These are phyloP conservation scores for Candida chauliodis DNA, from an alignment of 805 yeast genomes.

Conservation along the genomic window DNA sequence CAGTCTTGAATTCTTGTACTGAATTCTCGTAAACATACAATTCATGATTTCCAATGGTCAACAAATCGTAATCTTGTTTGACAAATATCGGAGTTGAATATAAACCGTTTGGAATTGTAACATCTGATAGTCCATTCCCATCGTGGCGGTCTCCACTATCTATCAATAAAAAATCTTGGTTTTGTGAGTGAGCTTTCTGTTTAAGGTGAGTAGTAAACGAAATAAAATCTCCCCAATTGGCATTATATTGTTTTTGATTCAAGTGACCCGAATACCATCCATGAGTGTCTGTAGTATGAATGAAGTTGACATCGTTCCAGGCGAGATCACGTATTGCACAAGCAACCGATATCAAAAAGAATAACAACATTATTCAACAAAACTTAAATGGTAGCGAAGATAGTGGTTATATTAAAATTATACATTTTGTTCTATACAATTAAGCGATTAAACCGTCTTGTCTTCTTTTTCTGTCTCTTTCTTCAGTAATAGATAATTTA, in stretches of 20 bases:
- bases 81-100: constrained; percentile 61
- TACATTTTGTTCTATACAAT: neutral
- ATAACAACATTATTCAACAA: constrained; percentile 2
- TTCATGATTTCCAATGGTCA: constrained; percentile 91
- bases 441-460: constrained; percentile 26
- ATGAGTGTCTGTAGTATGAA: constrained; percentile 96
- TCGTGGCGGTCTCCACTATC: constrained; percentile 95
- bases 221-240: constrained; percentile 90
- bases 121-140: constrained; percentile 88
- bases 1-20: constrained; percentile 56
- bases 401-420: neutral
- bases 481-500: constrained; percentile 40
- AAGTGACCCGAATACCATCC: constrained; percentile 94
- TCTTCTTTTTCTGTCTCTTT: constrained; percentile 45
- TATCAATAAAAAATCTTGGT: constrained; percentile 65
- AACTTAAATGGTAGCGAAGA: neutral
- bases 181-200: constrained; percentile 36
- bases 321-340: constrained; percentile 41
- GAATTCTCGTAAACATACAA: constrained; percentile 67
- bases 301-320: constrained; percentile 74
- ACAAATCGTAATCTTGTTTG: constrained; percentile 64
- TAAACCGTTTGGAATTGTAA: constrained; percentile 68
- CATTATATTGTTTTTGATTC: constrained; percentile 71
- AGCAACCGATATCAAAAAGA: neutral
- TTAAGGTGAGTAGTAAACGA: constrained; percentile 60